Evolutionary conservation across 768 basidiomycete species (phyloP).

Genomic region (Dacryopinax primogenitus): DNA sequence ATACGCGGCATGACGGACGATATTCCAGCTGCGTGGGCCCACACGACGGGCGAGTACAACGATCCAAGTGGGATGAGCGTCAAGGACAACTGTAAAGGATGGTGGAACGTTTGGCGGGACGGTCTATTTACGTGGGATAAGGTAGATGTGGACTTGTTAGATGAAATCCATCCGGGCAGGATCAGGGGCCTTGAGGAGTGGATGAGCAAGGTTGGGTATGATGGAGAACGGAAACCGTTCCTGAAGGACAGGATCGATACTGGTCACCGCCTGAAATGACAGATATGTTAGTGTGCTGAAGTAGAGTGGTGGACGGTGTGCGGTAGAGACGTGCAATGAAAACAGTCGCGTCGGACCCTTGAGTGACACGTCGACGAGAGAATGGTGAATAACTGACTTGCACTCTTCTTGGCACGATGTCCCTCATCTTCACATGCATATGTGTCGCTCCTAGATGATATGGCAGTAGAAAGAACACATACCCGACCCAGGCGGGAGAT

Average conservation of each 20-base stretch:
- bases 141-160: conserved; percentile 30
- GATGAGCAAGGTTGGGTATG: conserved; percentile 31
- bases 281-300: background rate
- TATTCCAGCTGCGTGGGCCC: conserved; percentile 13
- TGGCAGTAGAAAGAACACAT: too few relatives aligned
- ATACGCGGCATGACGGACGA: conserved; percentile 19
- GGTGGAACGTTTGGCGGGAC: conserved; percentile 36
- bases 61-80: conserved; percentile 28
- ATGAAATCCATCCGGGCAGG: conserved; percentile 28
- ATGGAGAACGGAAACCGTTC: conserved; percentile 17
- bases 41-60: conserved; percentile 25
- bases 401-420: too few relatives aligned
- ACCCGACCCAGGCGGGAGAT: too few relatives aligned
- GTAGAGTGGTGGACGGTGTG: background rate
- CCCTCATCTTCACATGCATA: too few relatives aligned
- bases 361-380: too few relatives aligned
- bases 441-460: too few relatives aligned
- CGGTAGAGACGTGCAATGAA: too few relatives aligned
- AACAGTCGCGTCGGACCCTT: too few relatives aligned
- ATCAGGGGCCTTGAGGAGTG: conserved; percentile 30
- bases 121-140: conserved; percentile 34
- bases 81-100: conserved; percentile 33
- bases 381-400: too few relatives aligned
- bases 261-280: conserved; percentile 17
- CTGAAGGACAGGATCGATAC: conserved; percentile 22